phyloP scores from a whole-genome alignment of 139 green algal genomes.

The Zygnema cylindricum region DNA sequence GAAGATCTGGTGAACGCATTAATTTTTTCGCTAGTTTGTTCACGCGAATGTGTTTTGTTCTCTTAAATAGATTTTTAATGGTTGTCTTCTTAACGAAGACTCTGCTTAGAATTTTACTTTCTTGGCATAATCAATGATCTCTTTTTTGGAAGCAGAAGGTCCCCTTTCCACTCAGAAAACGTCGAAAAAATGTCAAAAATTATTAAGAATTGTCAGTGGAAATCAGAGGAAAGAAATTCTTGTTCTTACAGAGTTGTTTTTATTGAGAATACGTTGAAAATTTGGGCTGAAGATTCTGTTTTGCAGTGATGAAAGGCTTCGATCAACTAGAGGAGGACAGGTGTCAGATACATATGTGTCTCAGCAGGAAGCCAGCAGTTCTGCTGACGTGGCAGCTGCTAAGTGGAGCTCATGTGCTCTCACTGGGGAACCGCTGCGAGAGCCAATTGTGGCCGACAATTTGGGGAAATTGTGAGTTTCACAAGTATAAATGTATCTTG shows the following conservation, averaged over 20 bases:
- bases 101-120: too few relatives aligned
- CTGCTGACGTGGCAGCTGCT: conserved; percentile 17
- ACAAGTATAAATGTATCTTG: too few relatives aligned
- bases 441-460: conserved; percentile 36
- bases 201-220: not conserved
- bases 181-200: too few relatives aligned
- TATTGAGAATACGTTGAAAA: not conserved
- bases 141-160: too few relatives aligned
- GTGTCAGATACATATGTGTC: conserved; percentile 17
- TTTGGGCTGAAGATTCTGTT: not conserved
- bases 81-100: too few relatives aligned
- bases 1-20: too few relatives aligned
- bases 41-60: too few relatives aligned
- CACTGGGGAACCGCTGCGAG: conserved; percentile 32
- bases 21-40: too few relatives aligned
- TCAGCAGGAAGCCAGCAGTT: conserved; percentile 21
- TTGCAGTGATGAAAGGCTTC: not conserved
- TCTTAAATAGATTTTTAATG: too few relatives aligned
- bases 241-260: not conserved
- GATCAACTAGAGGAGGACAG: conserved; percentile 42
- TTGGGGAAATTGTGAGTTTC: conserved; percentile 54
- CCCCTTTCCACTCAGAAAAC: too few relatives aligned
- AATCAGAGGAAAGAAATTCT: not conserved
- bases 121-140: too few relatives aligned
- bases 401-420: conserved; percentile 47